These are phyloP conservation scores for Fonsecaea erecta DNA, from an alignment of 2,329 filamentous ascomycete species.

Conservation along the genomic window DNA sequence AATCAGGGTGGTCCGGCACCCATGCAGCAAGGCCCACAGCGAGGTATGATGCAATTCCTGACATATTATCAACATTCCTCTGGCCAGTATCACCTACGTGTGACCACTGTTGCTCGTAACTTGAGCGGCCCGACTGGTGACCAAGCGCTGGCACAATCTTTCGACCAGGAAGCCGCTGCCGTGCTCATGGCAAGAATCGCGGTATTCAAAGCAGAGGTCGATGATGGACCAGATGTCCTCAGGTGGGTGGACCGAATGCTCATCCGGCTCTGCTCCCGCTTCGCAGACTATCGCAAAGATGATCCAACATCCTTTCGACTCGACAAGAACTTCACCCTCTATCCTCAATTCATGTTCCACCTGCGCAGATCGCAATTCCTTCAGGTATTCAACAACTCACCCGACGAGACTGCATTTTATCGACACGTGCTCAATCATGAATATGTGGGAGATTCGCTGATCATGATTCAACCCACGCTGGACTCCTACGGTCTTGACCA, in stretches of 20 bases:
- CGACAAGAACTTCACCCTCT: constrained; percentile 98
- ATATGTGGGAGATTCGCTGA: constrained; percentile 91
- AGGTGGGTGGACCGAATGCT: constrained; percentile 99
- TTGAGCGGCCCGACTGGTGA: constrained; percentile 93
- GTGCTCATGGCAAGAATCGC: constrained; percentile 99
- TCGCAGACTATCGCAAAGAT: constrained; percentile 97
- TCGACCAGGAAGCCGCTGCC: constrained; percentile 96
- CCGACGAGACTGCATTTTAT: constrained; percentile 99
- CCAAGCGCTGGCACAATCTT: constrained; percentile 92
- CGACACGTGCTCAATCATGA: constrained; percentile 96
- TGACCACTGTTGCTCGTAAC: constrained; percentile 90
- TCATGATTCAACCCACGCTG: constrained; percentile 98
- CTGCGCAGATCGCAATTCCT: constrained; percentile 94
- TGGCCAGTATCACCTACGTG: constrained; percentile 92
- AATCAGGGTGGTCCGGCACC: constrained; percentile 85
- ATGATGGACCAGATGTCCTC: constrained; percentile 96
- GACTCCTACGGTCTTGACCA: constrained; percentile 98
- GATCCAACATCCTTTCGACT: constrained; percentile 95
- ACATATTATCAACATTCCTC: constrained; percentile 99
- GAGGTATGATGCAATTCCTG: constrained; percentile 96
- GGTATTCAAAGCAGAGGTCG: constrained; percentile 97
- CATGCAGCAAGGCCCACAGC: constrained; percentile 84
- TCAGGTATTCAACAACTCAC: constrained; percentile 99
- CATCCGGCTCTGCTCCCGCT: constrained; percentile 91
- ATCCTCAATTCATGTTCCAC: constrained; percentile 99